Base-by-base conservation (phyloP, 106 monocot species). In the Chionographis japonica region DNA sequence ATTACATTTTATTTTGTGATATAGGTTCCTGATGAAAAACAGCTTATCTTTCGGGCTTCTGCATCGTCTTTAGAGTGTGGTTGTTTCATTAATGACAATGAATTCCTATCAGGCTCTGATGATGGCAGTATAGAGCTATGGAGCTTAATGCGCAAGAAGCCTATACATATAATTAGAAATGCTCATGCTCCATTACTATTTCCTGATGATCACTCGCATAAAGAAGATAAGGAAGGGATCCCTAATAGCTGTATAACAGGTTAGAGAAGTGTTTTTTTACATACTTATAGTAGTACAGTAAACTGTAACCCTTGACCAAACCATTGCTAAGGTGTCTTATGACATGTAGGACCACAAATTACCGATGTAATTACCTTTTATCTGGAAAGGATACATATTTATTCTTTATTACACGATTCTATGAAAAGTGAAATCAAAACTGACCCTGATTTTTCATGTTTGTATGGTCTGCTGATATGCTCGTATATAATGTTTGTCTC, bases 71-170 rank as follows among this genome's bases (percentile, higher is more conserved):
- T 89, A 60, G 95, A 95, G 49, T 92, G 91, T 61, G 73, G 88
- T 60, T 92, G 91, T 78, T 95, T 95, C 60, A 84, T 95, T 61
- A 89, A 78, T 73, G 91, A 92, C 62, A 86, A 78, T 18, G 89
- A 92, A 71, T 95, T 86, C 58, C 60, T 95, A 61, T 89, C 91
- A 75, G 95, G 95, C 4, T 95, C 95, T 50, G 95, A 95, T 76
- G 86, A 95, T 78, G 91, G 95, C 60, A 95, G 86, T 64, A 72
- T 95, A 58, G 86, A 88, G 46, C 81, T 92, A 60, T 95, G 95
- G 95, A 86, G 78, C 51, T 63, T 86, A n/a, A 63, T 81, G 65
- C 74, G 79, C 9, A 95, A 92, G 60, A 95, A 95, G 56, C 95
- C 95, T 62, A 75, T 60, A 38, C 80, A 76, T 58, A 82, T 95